phyloP scores from a whole-genome alignment of 1,284 basidiomycete genomes.

The Malassezia sp. region DNA sequence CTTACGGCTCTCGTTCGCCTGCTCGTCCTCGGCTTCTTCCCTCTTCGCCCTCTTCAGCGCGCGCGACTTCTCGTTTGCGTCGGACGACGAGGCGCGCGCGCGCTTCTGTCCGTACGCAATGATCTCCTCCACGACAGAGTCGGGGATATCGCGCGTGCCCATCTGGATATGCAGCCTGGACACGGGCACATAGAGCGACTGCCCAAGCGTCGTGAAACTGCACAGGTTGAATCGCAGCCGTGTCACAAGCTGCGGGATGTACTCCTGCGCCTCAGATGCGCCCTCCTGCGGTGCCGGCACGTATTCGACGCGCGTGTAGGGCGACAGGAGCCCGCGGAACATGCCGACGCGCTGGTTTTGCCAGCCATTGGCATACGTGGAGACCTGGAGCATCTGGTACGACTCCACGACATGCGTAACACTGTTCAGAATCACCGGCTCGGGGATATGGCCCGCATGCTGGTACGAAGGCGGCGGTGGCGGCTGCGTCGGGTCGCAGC shows the following conservation, averaged over 20 bases:
- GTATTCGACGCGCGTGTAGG: conserved; percentile 8
- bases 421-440: not conserved
- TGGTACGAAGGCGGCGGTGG: conserved; percentile 2
- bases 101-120: conserved; percentile 9
- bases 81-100: too few relatives aligned
- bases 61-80: not conserved
- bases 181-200: conserved; percentile 5
- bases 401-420: conserved; percentile 18
- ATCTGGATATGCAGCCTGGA: not conserved
- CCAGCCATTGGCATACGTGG: conserved; percentile 18
- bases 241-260: conserved; percentile 5
- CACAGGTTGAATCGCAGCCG: conserved; percentile 12
- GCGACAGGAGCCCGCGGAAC: conserved; percentile 8
- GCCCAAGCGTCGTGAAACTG: conserved; percentile 3
- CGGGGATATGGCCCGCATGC: conserved; percentile 1
- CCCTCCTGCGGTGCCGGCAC: not conserved
- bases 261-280: not conserved
- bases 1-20: too few relatives aligned
- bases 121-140: conserved; percentile 4
- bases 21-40: too few relatives aligned
- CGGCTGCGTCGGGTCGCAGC: conserved; percentile 4
- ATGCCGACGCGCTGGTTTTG: conserved; percentile 13
- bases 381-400: conserved; percentile 9
- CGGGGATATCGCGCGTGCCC: not conserved
- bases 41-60: not conserved